phyloP scores from a whole-genome alignment of 192 early-diverging fungal species.

The Linnemannia schmuckeri region DNA sequence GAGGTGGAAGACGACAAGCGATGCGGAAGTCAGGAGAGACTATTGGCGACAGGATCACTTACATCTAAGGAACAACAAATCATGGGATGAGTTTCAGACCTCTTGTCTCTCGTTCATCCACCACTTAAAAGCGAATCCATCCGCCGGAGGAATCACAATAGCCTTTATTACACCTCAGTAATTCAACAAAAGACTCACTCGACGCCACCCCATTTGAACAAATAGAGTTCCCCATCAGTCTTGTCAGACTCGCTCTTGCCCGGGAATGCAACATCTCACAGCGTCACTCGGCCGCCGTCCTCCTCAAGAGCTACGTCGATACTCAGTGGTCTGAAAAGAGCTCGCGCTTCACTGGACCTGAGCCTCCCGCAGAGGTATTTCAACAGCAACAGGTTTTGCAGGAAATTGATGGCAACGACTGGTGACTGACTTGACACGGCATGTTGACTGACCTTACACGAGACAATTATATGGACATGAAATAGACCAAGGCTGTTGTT shows the following conservation, averaged over 20 bases:
- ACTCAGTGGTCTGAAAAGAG: slow-evolving; percentile 81
- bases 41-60: not conserved
- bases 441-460: not conserved
- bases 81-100: not conserved
- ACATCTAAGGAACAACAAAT: not conserved
- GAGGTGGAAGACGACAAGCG: not conserved
- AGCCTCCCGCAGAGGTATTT: slow-evolving; percentile 69
- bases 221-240: slow-evolving; percentile 76
- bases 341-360: slow-evolving; percentile 67
- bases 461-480: not conserved
- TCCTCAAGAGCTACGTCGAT: slow-evolving; percentile 80
- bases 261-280: slow-evolving; percentile 72
- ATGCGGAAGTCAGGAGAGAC: not conserved
- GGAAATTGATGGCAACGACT: not conserved
- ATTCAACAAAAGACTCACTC: not conserved
- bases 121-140: not conserved
- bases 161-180: not conserved
- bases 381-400: not conserved
- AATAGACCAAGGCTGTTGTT: slow-evolving; percentile 71
- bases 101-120: not conserved
- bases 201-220: not conserved
- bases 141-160: not conserved
- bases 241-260: slow-evolving; percentile 73
- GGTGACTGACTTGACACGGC: not conserved
- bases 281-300: slow-evolving; percentile 78